A percentile compares a stretch with the other conserved stretches of the same genome.
Conservation (phyloP, 306 rosid genomes). For the Trifolium repens region DNA sequence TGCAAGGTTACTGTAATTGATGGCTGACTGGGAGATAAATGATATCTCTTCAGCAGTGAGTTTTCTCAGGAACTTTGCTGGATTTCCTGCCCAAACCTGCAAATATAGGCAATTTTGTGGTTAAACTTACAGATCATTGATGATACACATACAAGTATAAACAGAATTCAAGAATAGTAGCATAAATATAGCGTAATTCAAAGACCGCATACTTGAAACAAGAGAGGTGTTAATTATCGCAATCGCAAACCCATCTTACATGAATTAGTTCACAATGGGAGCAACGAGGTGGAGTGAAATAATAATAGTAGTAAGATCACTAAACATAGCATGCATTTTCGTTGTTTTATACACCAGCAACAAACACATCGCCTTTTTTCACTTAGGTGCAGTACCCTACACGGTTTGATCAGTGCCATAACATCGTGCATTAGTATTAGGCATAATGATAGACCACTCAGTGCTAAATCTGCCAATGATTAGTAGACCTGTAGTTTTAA, state of each 20-base stretch:
- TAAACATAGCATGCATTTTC: not conserved
- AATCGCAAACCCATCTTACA: not conserved
- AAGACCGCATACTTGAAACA: slow-evolving; percentile 2
- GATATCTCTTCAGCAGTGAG: slow-evolving; percentile 84
- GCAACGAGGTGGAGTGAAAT: not conserved
- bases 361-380: not conserved
- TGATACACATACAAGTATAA: not conserved
- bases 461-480: not conserved
- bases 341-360: not conserved
- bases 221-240: not conserved
- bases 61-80: slow-evolving; percentile 91
- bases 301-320: not conserved
- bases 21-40: slow-evolving; percentile 81
- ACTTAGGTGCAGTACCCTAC: not conserved
- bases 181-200: not conserved
- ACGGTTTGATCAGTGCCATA: not conserved
- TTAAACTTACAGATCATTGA: slow-evolving; percentile 4
- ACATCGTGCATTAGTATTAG: too few species aligned
- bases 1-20: slow-evolving; percentile 80
- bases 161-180: slow-evolving; percentile 8
- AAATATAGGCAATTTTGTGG: slow-evolving; percentile 29
- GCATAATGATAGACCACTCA: not conserved
- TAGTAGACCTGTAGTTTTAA: not conserved
- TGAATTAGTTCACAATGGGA: not conserved
- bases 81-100: slow-evolving; percentile 98